phyloP scores from a whole-genome alignment of 768 basidiomycete species.

The Mycena galopus region DNA sequence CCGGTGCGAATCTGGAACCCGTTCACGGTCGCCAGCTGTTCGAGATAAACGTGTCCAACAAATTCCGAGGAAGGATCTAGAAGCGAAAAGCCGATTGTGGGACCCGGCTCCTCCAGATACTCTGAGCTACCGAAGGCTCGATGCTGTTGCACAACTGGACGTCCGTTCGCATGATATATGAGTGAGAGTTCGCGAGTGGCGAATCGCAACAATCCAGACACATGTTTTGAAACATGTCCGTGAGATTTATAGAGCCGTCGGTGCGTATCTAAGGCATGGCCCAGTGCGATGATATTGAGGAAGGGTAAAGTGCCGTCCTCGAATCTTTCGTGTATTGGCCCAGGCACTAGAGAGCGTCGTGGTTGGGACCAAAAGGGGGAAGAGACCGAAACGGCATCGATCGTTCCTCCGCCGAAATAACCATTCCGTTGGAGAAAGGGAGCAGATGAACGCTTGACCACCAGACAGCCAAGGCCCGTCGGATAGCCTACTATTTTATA shows the following conservation, averaged over 20 bases:
- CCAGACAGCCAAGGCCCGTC: slow-evolving; percentile 68
- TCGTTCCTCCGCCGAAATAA: slow-evolving; percentile 71
- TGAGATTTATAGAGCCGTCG: slow-evolving; percentile 32
- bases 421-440: slow-evolving; percentile 54
- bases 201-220: slow-evolving; percentile 29
- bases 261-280: slow-evolving; percentile 32
- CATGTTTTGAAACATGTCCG: slow-evolving; percentile 30
- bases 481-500: slow-evolving; percentile 74
- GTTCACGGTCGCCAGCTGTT: slow-evolving; percentile 33
- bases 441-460: slow-evolving; percentile 63
- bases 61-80: slow-evolving; percentile 28
- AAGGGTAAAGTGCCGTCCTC: slow-evolving; percentile 39
- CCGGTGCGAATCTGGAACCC: slow-evolving; percentile 38
- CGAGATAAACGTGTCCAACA: slow-evolving; percentile 35
- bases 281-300: slow-evolving; percentile 33
- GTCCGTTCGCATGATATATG: slow-evolving; percentile 30
- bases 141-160: slow-evolving; percentile 30
- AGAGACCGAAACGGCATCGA: slow-evolving; percentile 68
- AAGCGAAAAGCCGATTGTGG: slow-evolving; percentile 34
- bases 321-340: slow-evolving; percentile 31
- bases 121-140: slow-evolving; percentile 10
- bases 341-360: slow-evolving; percentile 23
- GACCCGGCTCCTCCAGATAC: slow-evolving; percentile 31
- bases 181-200: slow-evolving; percentile 29
- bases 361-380: slow-evolving; percentile 33